phyloP scores from a whole-genome alignment of 176 grass and related monocot species.

The Ananas comosus region DNA sequence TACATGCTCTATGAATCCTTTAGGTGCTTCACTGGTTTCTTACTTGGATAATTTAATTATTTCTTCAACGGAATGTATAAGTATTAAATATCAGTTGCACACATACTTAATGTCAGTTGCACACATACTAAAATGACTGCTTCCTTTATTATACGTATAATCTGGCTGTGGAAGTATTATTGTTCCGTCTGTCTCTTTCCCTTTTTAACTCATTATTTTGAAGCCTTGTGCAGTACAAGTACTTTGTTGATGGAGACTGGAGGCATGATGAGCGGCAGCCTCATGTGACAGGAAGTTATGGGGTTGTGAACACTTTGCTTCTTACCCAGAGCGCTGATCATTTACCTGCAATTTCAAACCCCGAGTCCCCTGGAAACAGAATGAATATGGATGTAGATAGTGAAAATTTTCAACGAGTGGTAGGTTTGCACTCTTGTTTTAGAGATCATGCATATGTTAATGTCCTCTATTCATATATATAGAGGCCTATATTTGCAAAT shows the following conservation, averaged over 20 bases:
- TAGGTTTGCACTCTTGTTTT: neutral
- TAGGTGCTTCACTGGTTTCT: too few relatives aligned
- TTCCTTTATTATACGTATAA: too few relatives aligned
- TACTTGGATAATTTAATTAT: too few relatives aligned
- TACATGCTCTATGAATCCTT: too few relatives aligned
- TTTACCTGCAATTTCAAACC: conserved; percentile 7
- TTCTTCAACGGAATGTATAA: too few relatives aligned
- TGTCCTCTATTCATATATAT: too few relatives aligned
- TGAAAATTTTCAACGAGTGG: conserved; percentile 12
- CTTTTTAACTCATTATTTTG: neutral
- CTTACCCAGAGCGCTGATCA: neutral
- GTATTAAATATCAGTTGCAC: too few relatives aligned
- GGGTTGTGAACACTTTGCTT: conserved; percentile 22
- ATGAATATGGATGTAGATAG: conserved; percentile 23
- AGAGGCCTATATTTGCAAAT: too few relatives aligned
- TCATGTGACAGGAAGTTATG: conserved; percentile 13
- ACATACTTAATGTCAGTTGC: too few relatives aligned
- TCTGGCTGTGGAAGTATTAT: neutral
- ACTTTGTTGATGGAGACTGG: conserved; percentile 29
- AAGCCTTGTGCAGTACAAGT: conserved; percentile 23
- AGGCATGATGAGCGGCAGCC: conserved; percentile 19
- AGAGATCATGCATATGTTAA: too few relatives aligned
- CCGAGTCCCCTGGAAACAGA: conserved; percentile 3
- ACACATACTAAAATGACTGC: too few relatives aligned
- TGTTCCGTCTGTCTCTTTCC: neutral